phyloP scores from a whole-genome alignment of 495 filamentous ascomycete genomes.

The Zalerion maritima region DNA sequence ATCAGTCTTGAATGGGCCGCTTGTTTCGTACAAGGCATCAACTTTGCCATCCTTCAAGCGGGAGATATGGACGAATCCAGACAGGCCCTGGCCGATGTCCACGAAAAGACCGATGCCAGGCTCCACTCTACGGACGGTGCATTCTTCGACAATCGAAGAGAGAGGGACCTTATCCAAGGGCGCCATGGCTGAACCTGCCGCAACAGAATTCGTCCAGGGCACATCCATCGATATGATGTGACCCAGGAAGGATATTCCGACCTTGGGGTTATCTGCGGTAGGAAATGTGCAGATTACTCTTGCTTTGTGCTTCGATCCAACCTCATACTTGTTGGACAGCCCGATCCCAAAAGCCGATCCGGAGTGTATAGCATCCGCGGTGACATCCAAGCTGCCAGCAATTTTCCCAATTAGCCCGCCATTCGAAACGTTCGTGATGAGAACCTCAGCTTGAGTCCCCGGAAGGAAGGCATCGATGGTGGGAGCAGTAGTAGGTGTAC shows the following conservation, averaged over 20 bases:
- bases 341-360: conserved; percentile 50
- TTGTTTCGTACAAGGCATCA: conserved; percentile 58
- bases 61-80: conserved; percentile 89
- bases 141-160: conserved; percentile 60
- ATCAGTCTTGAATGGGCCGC: conserved; percentile 61
- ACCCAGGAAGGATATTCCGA: conserved; percentile 73
- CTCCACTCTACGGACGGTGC: conserved; percentile 63
- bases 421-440: conserved; percentile 57
- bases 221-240: conserved; percentile 57
- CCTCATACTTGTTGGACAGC: conserved; percentile 56
- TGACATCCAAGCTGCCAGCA: conserved; percentile 81
- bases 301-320: conserved; percentile 70
- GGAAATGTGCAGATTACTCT: conserved; percentile 80
- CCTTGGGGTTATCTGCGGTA: conserved; percentile 57
- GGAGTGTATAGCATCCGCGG: conserved; percentile 79
- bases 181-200: conserved; percentile 10
- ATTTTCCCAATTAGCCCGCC: conserved; percentile 58
- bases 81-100: conserved; percentile 58
- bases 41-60: conserved; percentile 74
- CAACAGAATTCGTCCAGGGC: conserved; percentile 20
- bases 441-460: conserved; percentile 72
- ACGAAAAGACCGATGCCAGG: conserved; percentile 66
- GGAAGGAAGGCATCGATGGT: conserved; percentile 83
- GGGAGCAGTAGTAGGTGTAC: conserved; percentile 57
- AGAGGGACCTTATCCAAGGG: conserved; percentile 48